Evolutionary conservation across 768 basidiomycete species (phyloP), one percentile per base, ranked within the genome.

Genomic region (Boletus reticuloceps): DNA sequence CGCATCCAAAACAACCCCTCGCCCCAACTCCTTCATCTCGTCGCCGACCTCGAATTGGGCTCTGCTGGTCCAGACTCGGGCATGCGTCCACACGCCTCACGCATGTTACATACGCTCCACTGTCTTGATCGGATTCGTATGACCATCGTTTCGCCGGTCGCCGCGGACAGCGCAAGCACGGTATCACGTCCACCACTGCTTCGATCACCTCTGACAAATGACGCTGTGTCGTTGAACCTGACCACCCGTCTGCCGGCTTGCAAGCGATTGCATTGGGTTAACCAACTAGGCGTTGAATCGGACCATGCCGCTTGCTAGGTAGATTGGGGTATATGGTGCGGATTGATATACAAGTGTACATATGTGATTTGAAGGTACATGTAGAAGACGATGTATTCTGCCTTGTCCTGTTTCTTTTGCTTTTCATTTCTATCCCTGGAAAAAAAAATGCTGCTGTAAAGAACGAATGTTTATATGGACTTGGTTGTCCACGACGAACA

Each of bases 121-220:
- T 78, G 77, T 51, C 64, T 78, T 58, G 62, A 77, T 41, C 58
- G 75, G 17, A 46, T 77, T n/a, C 69, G 74, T 22, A 58, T 32
- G 8, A 63, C 67, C 34, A 54, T 72, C 51, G 43, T 45, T 2
- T 51, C 39, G 14, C 10, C 19, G n/a, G 1, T 38, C 25, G 44
- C 8, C 10, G n/a, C 16, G 10, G 5, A 45, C n/a, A 3, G 17
- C 9, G 8, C 52, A 46, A 3, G 55, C 38, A 8, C 57, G 52
- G 52, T 39, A 46, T 16, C 60, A 62, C 34, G 22, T 34, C 25
- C 58, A 65, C 11, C 75, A 78, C 36, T 77, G 74, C 43, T 54
- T 78, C 58, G 77, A 77, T 53, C 76, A 77, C 32, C 53, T 78
- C 17, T 60, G 70, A 5, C 72, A 77, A 66, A 71, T 70, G 66